A percentile compares a stretch with the other conserved stretches of the same genome.
These are phyloP conservation scores for Blakeslea trispora DNA, from an alignment of 371 early-diverging fungal species.

Conservation along the genomic window DNA sequence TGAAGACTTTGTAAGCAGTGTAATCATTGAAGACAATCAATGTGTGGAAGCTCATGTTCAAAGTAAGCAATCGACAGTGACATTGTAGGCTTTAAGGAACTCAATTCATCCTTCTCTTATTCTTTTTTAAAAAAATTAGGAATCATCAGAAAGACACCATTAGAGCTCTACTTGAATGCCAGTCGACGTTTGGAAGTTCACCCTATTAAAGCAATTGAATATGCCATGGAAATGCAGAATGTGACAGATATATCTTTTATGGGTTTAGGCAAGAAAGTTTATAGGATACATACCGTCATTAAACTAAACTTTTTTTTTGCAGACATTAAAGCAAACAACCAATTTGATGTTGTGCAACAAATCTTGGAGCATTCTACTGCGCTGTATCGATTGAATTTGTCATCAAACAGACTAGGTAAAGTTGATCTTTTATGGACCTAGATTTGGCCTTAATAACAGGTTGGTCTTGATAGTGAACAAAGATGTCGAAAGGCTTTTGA, in stretches of 20 bases:
- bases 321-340: conserved; percentile 6
- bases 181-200: conserved; percentile 14
- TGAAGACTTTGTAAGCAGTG: conserved; percentile 21
- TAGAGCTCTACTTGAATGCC: conserved; percentile 30
- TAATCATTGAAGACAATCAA: conserved; percentile 15
- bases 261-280: neutral
- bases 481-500: conserved; percentile 21
- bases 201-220: neutral
- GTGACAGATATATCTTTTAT: conserved; percentile 3
- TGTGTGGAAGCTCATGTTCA: conserved; percentile 19
- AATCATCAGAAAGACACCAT: conserved; percentile 15
- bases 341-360: conserved; percentile 12
- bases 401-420: conserved; percentile 33
- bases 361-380: conserved; percentile 16
- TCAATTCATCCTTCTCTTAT: too few relatives aligned
- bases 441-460: too few relatives aligned
- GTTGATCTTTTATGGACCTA: too few relatives aligned
- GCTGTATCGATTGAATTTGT: conserved; percentile 16
- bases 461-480: conserved; percentile 36
- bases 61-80: conserved; percentile 13
- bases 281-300: neutral
- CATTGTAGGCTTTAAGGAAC: too few relatives aligned
- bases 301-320: too few relatives aligned
- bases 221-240: conserved; percentile 1
- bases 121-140: conserved; percentile 5